phyloP scores from a whole-genome alignment of 1,284 basidiomycete species.

The Puccinia polysora region DNA sequence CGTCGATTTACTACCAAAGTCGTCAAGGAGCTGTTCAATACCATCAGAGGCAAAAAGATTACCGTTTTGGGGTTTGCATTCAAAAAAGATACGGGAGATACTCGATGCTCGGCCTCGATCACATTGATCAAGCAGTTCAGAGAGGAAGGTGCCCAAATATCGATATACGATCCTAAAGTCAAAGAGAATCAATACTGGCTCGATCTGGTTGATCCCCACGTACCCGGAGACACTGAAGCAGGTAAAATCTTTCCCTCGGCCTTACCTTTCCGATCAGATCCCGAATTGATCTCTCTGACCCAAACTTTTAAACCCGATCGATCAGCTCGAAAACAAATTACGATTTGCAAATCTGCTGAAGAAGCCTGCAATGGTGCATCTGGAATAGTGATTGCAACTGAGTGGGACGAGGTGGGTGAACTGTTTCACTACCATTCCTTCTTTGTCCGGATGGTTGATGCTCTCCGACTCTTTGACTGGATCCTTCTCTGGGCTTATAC shows the following conservation, averaged over 20 bases:
- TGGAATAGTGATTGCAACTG: constrained; percentile 71
- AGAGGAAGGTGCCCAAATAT: constrained; percentile 77
- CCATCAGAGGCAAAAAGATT: constrained; percentile 77
- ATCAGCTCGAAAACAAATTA: constrained; percentile 79
- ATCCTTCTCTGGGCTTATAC: too few relatives aligned
- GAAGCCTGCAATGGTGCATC: constrained; percentile 86
- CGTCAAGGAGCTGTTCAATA: constrained; percentile 78
- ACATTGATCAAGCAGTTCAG: constrained; percentile 90
- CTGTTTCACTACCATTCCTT: not conserved
- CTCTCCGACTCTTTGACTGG: too few relatives aligned
- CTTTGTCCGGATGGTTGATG: not conserved
- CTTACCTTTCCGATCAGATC: too few relatives aligned
- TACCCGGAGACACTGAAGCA: constrained; percentile 60
- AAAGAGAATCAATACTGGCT: constrained; percentile 52
- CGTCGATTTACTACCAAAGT: constrained; percentile 46
- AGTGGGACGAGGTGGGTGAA: constrained; percentile 45
- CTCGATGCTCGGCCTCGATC: constrained; percentile 91
- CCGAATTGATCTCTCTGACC: too few relatives aligned
- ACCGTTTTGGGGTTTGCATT: constrained; percentile 79
- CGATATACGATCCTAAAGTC: constrained; percentile 86
- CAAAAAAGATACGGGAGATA: constrained; percentile 44
- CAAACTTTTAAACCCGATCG: too few relatives aligned
- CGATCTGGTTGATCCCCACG: constrained; percentile 54
- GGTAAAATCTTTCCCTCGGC: constrained; percentile 31
- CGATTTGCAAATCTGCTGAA: constrained; percentile 68